A percentile compares a stretch with the other conserved stretches of the same genome.
These are phyloP conservation scores for Cryptococcus sp. DNA, from an alignment of 1,284 basidiomycete genomes.

Conservation along the genomic window DNA sequence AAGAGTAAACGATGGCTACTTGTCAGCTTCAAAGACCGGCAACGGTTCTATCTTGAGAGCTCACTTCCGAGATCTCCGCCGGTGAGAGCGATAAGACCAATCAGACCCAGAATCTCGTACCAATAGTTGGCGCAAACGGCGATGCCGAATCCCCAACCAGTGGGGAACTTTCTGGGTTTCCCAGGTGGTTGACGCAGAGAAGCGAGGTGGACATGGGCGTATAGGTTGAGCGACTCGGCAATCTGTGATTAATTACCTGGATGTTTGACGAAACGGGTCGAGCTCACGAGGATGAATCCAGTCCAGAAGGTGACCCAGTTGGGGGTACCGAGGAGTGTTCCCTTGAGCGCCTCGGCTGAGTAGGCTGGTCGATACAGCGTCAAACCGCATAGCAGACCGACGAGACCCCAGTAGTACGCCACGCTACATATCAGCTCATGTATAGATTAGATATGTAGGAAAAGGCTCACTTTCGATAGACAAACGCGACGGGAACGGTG, in stretches of 20 bases:
- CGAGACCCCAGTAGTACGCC: slow-evolving; percentile 77
- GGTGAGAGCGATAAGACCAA: slow-evolving; percentile 69
- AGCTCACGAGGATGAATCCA: slow-evolving; percentile 70
- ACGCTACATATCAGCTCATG: slow-evolving; percentile 54
- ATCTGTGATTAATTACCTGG: slow-evolving; percentile 54
- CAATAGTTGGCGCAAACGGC: slow-evolving; percentile 93
- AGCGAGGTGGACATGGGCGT: slow-evolving; percentile 75
- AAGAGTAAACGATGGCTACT: slow-evolving; percentile 65
- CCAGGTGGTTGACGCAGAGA: slow-evolving; percentile 76
- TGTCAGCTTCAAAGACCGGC: neutral
- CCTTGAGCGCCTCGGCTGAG: slow-evolving; percentile 59
- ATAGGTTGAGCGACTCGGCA: slow-evolving; percentile 79
- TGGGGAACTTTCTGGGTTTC: slow-evolving; percentile 73
- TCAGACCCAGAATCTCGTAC: slow-evolving; percentile 81
- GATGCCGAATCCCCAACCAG: slow-evolving; percentile 69
- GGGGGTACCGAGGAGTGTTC: slow-evolving; percentile 63
- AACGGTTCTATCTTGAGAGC: neutral
- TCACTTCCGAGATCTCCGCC: slow-evolving; percentile 63
- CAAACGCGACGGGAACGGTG: slow-evolving; percentile 83
- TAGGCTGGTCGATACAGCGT: slow-evolving; percentile 67
- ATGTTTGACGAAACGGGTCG: too few species aligned
- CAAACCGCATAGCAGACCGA: slow-evolving; percentile 70
- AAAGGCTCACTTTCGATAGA: slow-evolving; percentile 77
- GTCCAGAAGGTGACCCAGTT: slow-evolving; percentile 64
- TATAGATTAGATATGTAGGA: neutral